Conservation (phyloP, 192 early-diverging fungal genomes). For the Backusella tuberculispora region DNA sequence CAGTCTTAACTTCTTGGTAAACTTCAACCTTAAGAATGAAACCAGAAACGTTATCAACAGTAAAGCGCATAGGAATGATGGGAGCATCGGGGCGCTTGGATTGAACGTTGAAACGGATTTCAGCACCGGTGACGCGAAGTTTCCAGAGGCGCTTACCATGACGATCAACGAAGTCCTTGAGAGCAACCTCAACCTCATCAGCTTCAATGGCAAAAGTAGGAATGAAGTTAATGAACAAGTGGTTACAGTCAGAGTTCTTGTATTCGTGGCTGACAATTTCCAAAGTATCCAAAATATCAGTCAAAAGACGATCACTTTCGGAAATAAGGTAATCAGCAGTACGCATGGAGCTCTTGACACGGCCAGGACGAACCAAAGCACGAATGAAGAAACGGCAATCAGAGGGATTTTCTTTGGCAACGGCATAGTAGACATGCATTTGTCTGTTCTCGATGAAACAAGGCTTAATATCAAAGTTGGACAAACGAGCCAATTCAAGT, state of each 20-base stretch:
- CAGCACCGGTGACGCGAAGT: conserved; percentile 92
- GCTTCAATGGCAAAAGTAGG: conserved; percentile 92
- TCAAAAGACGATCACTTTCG: conserved; percentile 92
- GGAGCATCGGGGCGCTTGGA: conserved; percentile 58
- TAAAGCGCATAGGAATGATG: conserved; percentile 84
- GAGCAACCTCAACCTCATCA: conserved; percentile 78
- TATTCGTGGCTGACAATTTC: conserved; percentile 91
- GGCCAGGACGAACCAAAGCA: conserved; percentile 91
- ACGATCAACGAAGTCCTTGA: conserved; percentile 89
- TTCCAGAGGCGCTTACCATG: conserved; percentile 96
- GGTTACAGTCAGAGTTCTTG: conserved; percentile 98
- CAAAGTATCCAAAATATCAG: conserved; percentile 92
- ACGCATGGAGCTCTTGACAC: conserved; percentile 74
- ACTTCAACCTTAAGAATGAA: conserved; percentile 90
- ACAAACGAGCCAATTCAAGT: conserved; percentile 88
- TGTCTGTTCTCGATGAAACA: conserved; percentile 93
- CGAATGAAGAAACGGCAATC: conserved; percentile 98
- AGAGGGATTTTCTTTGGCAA: conserved; percentile 91
- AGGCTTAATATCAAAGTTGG: conserved; percentile 96
- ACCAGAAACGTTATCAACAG: conserved; percentile 89
- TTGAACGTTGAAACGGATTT: conserved; percentile 94
- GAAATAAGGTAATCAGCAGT: conserved; percentile 95
- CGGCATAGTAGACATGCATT: conserved; percentile 95
- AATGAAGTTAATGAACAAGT: conserved; percentile 98
- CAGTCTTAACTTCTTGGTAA: conserved; percentile 90